Percentiles rank a stretch among this genome's conserved stretches.
phyloP scores from a whole-genome alignment of 768 basidiomycete genomes.

The Panellus pusillus region DNA sequence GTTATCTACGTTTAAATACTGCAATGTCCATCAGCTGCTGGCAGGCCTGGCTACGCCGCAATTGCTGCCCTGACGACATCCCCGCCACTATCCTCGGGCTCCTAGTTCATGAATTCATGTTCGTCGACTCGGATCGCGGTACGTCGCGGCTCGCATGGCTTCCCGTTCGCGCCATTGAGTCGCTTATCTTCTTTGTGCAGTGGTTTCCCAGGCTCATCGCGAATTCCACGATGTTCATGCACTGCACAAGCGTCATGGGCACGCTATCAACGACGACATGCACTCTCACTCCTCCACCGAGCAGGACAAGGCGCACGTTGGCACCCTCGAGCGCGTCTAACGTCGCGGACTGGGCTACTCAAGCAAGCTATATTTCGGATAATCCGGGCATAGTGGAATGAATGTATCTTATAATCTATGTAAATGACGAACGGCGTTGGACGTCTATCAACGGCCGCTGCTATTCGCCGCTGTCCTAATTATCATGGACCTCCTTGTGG shows the following conservation, averaged over 20 bases:
- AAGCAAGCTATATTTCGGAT: no score
- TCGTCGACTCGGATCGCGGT: conserved; percentile 63
- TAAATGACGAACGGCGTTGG: no score
- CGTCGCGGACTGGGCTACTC: no score
- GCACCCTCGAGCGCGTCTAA: conserved; percentile 19
- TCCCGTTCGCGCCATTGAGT: not conserved
- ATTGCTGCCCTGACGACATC: conserved; percentile 63
- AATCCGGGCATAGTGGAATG: no score
- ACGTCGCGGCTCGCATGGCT: conserved; percentile 19
- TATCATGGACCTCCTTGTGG: no score
- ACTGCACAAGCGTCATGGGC: conserved; percentile 14
- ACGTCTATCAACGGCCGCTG: no score
- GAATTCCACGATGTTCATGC: conserved; percentile 20
- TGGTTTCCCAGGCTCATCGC: conserved; percentile 12
- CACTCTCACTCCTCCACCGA: not conserved
- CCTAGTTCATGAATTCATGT: conserved; percentile 54
- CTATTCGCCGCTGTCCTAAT: no score
- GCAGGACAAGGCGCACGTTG: conserved; percentile 11
- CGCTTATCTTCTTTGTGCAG: not conserved
- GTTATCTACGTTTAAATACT: not conserved
- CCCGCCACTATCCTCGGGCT: conserved; percentile 59
- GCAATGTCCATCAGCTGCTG: conserved; percentile 16
- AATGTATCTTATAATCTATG: no score
- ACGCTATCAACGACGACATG: not conserved
- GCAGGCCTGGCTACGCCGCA: conserved; percentile 47